Percentiles rank a stretch among this genome's conserved stretches.
Conservation (phyloP, 2,329 filamentous ascomycete genomes). For the Zelopaecilomyces penicillatus region DNA sequence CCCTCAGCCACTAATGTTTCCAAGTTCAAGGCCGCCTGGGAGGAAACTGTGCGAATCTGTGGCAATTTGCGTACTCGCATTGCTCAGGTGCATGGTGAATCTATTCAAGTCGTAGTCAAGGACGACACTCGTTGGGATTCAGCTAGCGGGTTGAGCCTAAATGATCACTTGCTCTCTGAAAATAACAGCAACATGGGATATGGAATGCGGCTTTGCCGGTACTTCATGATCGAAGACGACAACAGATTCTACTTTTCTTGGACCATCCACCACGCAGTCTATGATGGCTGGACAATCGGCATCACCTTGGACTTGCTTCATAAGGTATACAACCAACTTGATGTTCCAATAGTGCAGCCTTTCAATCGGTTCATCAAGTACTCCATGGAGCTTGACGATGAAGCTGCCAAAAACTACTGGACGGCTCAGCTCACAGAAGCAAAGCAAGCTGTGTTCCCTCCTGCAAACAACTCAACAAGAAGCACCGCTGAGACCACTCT, state of each 20-base stretch:
- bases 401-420: not conserved
- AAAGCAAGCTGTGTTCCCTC: too few relatives aligned
- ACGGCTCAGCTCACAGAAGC: not conserved
- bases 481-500: not conserved
- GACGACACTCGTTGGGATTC: not conserved
- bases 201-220: not conserved
- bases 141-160: too few relatives aligned
- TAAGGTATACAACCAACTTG: too few relatives aligned
- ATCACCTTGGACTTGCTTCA: too few relatives aligned
- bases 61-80: not conserved
- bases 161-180: too few relatives aligned
- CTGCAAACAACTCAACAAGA: not conserved
- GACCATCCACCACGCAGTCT: constrained; percentile 7
- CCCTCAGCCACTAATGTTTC: not conserved
- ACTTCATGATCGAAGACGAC: not conserved
- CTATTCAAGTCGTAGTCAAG: not conserved
- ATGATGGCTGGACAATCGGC: constrained; percentile 11
- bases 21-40: not conserved
- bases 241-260: not conserved
- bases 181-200: not conserved
- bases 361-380: constrained; percentile 1
- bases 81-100: not conserved
- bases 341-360: too few relatives aligned
- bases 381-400: not conserved
- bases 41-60: not conserved